phyloP scores from a whole-genome alignment of 2,329 filamentous ascomycete species.

The Cladosporium oxysporum region DNA sequence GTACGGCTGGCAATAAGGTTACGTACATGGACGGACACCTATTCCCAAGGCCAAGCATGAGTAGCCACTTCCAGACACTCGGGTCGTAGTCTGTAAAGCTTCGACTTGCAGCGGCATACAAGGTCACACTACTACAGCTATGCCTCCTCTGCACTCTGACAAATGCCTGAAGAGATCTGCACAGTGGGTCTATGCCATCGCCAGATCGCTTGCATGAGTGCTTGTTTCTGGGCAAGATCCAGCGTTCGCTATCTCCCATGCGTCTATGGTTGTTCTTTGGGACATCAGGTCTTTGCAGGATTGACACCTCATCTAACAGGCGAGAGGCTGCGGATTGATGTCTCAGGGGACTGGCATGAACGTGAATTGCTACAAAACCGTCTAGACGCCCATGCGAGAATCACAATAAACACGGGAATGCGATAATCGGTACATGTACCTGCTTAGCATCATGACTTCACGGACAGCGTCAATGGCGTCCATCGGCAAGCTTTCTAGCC shows the following conservation, averaged over 20 bases:
- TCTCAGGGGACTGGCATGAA: no score
- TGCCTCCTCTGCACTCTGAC: background rate
- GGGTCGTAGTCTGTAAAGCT: background rate
- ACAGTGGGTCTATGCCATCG: background rate
- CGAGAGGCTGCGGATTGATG: background rate
- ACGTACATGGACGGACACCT: background rate
- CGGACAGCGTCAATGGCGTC: background rate
- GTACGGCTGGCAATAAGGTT: background rate
- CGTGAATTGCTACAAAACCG: no score
- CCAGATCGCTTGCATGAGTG: background rate
- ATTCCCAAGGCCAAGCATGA: no score
- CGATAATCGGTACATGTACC: background rate
- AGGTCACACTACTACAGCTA: background rate
- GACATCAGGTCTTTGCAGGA: background rate
- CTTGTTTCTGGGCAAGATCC: background rate
- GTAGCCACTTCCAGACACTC: background rate
- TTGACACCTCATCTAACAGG: background rate
- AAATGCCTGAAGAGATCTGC: conserved; percentile 13
- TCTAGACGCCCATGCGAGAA: no score
- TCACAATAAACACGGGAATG: background rate
- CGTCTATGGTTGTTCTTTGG: background rate
- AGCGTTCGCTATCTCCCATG: no score
- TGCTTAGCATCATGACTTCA: background rate
- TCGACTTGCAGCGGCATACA: background rate
- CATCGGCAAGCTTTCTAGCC: background rate